Base-by-base conservation (phyloP, 257 asterid genomes). In the Primulina eburnea region DNA sequence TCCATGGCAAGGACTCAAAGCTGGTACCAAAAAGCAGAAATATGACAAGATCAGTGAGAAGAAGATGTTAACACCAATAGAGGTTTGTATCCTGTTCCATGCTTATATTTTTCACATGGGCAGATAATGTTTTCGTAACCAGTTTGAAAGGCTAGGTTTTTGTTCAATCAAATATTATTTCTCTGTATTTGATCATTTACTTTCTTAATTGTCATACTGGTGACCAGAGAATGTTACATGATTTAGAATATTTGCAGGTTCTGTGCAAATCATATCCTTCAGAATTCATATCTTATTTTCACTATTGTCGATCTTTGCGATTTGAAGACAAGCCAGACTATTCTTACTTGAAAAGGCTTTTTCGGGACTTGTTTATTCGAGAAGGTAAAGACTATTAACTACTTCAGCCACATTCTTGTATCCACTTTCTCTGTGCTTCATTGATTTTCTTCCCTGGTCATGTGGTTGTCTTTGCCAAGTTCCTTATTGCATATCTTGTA, bases 1-100 rank as follows among this genome's bases (percentile, higher is more conserved):
- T 68, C 98, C 98, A 30, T 92, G 98, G 98, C 98, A 92, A 81
- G 98, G 98, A 62, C 80, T 92, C 71, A 90, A 84, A 90, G 98
- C 96, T 56, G 97, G 96, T 62, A 92, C 89, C 72, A 92, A 92
- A 81, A 92, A 92, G 86, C 96, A 92, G 88, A 92, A 92, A 77
- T 92, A 92, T 76, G 98, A 90, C 77, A 88, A 75, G 79, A 92
- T 92, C 71, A 92, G 97, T 66, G 98, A 92, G 84, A 92, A 92
- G 87, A 92, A 92, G 78, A 85, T 87, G 92, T 71, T 88, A 72
- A 92, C 98, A 40, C 89, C 98, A 40, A 76, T 92, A 63, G 98
- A 92, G 98, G 98, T 92, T 83, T 75, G 47, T 64, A 16, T 28
- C 34, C 37, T 71, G 71, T 64, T 63, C 67, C 33, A 18, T 65